Base-by-base conservation (phyloP, 2,329 filamentous ascomycete genomes). In the Pseudogymnoascus sp. region DNA sequence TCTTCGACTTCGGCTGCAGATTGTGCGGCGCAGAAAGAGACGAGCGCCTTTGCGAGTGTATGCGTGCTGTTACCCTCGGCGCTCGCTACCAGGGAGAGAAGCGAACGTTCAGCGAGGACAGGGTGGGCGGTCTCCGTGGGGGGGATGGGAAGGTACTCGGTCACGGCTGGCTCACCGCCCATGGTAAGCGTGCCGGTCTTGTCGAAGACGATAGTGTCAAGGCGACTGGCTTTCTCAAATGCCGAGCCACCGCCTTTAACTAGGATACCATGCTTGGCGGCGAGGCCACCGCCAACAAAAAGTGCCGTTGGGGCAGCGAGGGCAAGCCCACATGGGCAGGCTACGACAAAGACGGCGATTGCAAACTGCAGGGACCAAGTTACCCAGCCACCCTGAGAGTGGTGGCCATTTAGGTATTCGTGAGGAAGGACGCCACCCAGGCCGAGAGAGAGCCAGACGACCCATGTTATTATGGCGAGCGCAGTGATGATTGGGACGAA, bases 331-430 rank as follows among this genome's bases (percentile, higher is more conserved):
- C 83, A 86, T n/a, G 83, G 83, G 67, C 83, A 86, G 0, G 83
- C 82, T 53, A 85, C 79, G 29, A 86, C 81, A 63, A 86, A 84
- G 19, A 85, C 82, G 6, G 83, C 81, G 61, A 86, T 86, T 1
- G 83, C 89, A 79, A 93, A 95, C 66, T 90, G 86, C 50, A 95
- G 80, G 2, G 89, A 87, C 79, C 90, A 93, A 1, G 87, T 82
- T 0, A 84, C 81, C 84, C 86, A 89, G 8, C 86, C 84, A n/a
- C 86, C 86, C 10, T 56, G 50, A 10, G 50, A 56, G 1, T 78
- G 75, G 14, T 80, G 77, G 16, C 71, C 70, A 13, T 83, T 80
- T 11, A 85, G 75, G 69, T 84, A 90, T 40, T 81, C 74, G 0
- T 71, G 72, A 0, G 86, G 82, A n/a, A 90, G 76, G 1, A 70